Evolutionary conservation across 192 early-diverging fungal genomes (phyloP).

Genomic region (Entomortierella chlamydospora): DNA sequence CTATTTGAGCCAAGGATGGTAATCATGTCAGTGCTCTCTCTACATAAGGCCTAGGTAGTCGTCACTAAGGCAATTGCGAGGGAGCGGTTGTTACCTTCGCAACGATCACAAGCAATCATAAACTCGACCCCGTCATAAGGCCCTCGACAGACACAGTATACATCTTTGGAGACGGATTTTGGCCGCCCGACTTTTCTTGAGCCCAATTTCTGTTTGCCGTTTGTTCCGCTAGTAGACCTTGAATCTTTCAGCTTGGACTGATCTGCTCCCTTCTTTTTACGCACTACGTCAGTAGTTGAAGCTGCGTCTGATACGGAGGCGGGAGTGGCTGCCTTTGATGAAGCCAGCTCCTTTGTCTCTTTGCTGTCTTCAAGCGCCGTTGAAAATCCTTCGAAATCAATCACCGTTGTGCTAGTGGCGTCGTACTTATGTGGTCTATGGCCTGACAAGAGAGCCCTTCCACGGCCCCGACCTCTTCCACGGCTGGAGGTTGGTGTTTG

Average conservation of each 20-base stretch:
- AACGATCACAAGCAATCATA: constrained; percentile 68
- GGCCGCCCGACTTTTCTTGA: constrained; percentile 36
- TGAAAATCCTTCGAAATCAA: constrained; percentile 33
- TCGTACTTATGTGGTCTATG: constrained; percentile 35
- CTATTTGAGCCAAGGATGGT: constrained; percentile 25
- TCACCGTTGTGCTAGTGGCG: constrained; percentile 16
- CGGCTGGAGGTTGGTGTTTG: neutral
- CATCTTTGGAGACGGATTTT: constrained; percentile 41
- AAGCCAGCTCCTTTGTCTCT: neutral
- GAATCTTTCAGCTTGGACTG: constrained; percentile 1
- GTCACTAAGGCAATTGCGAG: too few species aligned
- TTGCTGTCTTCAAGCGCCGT: neutral
- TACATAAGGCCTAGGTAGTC: too few species aligned
- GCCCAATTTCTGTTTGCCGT: constrained; percentile 19
- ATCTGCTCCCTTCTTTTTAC: constrained; percentile 20
- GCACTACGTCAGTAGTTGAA: constrained; percentile 1
- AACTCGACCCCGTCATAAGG: constrained; percentile 66
- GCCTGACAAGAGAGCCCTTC: constrained; percentile 23
- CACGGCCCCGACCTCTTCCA: constrained; percentile 26
- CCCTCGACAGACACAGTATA: constrained; percentile 64
- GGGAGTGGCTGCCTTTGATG: neutral
- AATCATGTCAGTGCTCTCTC: neutral
- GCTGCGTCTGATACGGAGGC: neutral
- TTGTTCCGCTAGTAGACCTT: constrained; percentile 3
- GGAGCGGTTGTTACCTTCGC: constrained; percentile 65